Evolutionary conservation across 345 rosid species (phyloP), one percentile per base, ranked within the genome.

Genomic region (Geranium brycei): DNA sequence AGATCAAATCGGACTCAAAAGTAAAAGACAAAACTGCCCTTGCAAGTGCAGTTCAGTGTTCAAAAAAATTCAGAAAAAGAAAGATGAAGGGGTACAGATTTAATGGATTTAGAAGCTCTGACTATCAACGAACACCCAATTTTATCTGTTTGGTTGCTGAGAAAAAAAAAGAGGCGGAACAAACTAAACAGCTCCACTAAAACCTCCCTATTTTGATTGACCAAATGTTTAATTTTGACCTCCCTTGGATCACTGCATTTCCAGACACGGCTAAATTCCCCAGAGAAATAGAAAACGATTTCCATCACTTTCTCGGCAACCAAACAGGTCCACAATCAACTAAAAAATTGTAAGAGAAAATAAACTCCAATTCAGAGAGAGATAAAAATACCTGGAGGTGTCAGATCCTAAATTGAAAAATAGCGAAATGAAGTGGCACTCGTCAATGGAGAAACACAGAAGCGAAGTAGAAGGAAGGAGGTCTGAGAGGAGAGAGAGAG

Each of bases 401-500:
- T 32, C 6, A 32, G 3, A 3, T 32, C 38, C 38, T 6, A 32
- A 32, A n/a, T n/a, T n/a, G n/a, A n/a, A n/a, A n/a, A n/a, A n/a
- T n/a, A n/a, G n/a, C n/a, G n/a, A n/a, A n/a, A n/a, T 32, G 38
- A 2, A 2, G 38, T 32, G 38, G 38, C 38, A 32, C n/a, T n/a
- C 38, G 6, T 32, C 38, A 32, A 32, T 2, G 38, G 38, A 32
- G 38, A 32, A 3, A 32, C 38, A 11, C 8, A 41, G 64, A 59
- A 71, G 61, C 51, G 62, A 61, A 62, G 64, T 58, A 59, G 10
- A 41, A 41, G 51, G 51, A 12, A 41, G 51, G 51, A n/a, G n/a
- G n/a, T n/a, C n/a, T n/a, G n/a, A n/a, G 51, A 41, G 51, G 51
- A 41, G 51, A 41, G 51, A 41, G 51, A 41, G 10, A 3, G 51